Evolutionary conservation across 257 asterid species (phyloP).

Genomic region (Fraxinus quadrangulata): DNA sequence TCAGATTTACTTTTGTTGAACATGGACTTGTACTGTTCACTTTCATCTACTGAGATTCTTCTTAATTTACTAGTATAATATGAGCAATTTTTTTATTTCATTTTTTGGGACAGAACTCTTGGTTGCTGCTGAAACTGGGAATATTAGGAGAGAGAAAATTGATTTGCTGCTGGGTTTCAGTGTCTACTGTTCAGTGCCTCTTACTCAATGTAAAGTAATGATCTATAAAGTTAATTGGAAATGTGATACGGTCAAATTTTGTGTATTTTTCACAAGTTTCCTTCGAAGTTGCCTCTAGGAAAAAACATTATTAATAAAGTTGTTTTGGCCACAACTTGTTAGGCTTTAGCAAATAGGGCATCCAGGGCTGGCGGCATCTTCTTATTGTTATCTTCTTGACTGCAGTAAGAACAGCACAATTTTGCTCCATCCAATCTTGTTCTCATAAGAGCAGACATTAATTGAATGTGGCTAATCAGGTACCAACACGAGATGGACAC

Average conservation of each 20-base stretch:
- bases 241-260: not conserved
- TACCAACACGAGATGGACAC: too few species aligned
- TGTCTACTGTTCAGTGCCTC: not conserved
- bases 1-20: not conserved
- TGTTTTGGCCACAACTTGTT: conserved; percentile 1
- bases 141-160: not conserved
- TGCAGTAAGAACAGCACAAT: not conserved
- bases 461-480: not conserved
- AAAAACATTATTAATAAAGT: not conserved
- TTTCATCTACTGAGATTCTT: conserved; percentile 4
- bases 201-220: not conserved
- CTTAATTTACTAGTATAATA: not conserved
- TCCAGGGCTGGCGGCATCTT: not conserved
- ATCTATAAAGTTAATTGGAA: not conserved
- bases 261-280: not conserved
- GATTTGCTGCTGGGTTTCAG: not conserved
- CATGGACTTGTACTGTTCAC: not conserved
- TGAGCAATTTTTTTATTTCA: not conserved
- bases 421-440: conserved; percentile 1
- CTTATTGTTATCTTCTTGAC: conserved; percentile 4
- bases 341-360: conserved; percentile 1
- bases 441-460: not conserved
- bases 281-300: not conserved
- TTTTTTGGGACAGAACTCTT: conserved; percentile 4
- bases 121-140: conserved; percentile 2